Conservation (phyloP, 2,329 filamentous ascomycete genomes). For the Apiospora koreana region DNA sequence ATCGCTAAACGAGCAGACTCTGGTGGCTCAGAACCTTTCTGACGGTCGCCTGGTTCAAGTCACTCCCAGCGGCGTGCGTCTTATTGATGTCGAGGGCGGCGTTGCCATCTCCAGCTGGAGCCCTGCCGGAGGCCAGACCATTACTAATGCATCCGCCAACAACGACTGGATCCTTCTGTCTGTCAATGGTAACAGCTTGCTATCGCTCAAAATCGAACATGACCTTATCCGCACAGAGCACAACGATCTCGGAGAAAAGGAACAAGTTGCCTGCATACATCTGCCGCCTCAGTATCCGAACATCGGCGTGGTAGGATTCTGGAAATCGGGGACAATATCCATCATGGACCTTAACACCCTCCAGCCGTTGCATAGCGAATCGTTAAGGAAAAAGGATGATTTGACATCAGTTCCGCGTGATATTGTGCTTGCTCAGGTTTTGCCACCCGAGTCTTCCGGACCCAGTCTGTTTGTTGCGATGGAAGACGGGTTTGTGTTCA, state of each 20-base stretch:
- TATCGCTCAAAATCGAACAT: slow-evolving; percentile 65
- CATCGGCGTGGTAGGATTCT: slow-evolving; percentile 83
- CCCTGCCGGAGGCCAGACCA: slow-evolving; percentile 50
- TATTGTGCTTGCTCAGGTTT: slow-evolving; percentile 75
- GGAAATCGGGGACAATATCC: slow-evolving; percentile 78
- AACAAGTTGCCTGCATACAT: slow-evolving; percentile 85
- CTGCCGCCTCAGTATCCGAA: slow-evolving; percentile 64
- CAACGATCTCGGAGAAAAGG: slow-evolving; percentile 63
- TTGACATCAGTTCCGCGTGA: slow-evolving; percentile 81
- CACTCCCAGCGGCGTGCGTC: slow-evolving; percentile 61
- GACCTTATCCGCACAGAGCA: slow-evolving; percentile 59
- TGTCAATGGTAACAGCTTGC: slow-evolving; percentile 70
- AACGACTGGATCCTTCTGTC: slow-evolving; percentile 70
- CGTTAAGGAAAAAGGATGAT: slow-evolving; percentile 60
- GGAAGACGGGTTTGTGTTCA: slow-evolving; percentile 89
- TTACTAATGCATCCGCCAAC: slow-evolving; percentile 80
- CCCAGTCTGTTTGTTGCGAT: slow-evolving; percentile 87
- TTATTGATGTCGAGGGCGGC: slow-evolving; percentile 63
- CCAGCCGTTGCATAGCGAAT: slow-evolving; percentile 64
- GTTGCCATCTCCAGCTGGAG: slow-evolving; percentile 60
- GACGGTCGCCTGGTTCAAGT: slow-evolving; percentile 72
- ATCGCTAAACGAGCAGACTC: slow-evolving; percentile 67
- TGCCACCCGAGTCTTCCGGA: slow-evolving; percentile 57
- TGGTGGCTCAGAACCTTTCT: slow-evolving; percentile 68
- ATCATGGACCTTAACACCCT: slow-evolving; percentile 71